Evolutionary conservation across 352 stramenopile species (phyloP), one percentile per base, ranked within the genome.

Genomic region (Phytophthora pisi): DNA sequence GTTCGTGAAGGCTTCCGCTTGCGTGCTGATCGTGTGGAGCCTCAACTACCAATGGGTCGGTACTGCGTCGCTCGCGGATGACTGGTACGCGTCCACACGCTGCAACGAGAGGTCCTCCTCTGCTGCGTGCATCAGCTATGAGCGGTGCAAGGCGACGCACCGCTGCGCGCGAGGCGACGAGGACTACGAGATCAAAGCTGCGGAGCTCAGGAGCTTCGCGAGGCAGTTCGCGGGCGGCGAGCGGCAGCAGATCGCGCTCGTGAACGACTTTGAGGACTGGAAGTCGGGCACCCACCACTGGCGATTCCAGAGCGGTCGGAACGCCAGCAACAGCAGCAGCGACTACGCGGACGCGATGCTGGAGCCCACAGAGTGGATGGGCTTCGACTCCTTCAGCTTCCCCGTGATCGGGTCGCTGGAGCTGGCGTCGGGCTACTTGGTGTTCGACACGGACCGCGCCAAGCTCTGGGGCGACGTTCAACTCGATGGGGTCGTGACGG

Each of bases 181-280:
- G 84, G 85, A 97, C 58, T 99, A 98, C 61, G 80, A 95, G 51
- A 88, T 97, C 55, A 82, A 73, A 10, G 70, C 73, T 8, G 90
- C 78, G 3, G 64, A 57, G 9, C 82, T 82, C 1, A 70, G 75
- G 42, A 95, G 96, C 72, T 97, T 86, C 42, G 87, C 86, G 45
- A 82, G 96, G 61, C 56, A 82, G 20, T 99, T 98, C 75, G 65
- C 58, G 0, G 75, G 86, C 23, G 96, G 96, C 36, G 64, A 86
- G 6, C 86, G 93, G 34, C 65, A 77, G 9, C 50, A 73, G 49
- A 88, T 96, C 38, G 40, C 80, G 34, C 82, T 98, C 10, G 91
- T 97, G 73, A 93, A 97, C 45, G 83, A 98, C 77, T 98, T 99
- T 86, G 96, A 99, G 69, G 93, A 99, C 76, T 99, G 95, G 96